phyloP scores from a whole-genome alignment of 352 stramenopile genomes.

The Phytopythium chamaehyphon region DNA sequence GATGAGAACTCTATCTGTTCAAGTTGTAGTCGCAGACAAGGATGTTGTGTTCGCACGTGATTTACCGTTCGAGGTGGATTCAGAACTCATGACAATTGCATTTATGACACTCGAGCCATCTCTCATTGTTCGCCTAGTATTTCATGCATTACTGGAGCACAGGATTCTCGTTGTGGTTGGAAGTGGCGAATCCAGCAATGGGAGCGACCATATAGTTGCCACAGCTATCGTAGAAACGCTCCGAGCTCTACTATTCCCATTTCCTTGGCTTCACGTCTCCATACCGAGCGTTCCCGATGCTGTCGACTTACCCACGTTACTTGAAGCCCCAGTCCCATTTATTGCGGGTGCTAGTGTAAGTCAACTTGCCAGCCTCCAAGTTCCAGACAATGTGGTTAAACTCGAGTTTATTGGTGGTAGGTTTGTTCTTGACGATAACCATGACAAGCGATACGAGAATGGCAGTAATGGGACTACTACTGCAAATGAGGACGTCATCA shows the following conservation, averaged over 20 bases:
- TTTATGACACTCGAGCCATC: conserved; percentile 40
- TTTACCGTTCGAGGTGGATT: conserved; percentile 46
- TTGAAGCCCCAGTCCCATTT: conserved; percentile 52
- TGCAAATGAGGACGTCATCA: not conserved
- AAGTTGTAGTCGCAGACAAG: conserved; percentile 24
- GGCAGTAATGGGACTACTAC: not conserved
- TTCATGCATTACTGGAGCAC: conserved; percentile 50
- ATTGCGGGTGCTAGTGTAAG: conserved; percentile 32
- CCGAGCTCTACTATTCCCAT: conserved; percentile 35
- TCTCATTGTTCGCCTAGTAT: conserved; percentile 28
- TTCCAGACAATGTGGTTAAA: conserved; percentile 37
- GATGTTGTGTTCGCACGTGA: conserved; percentile 36
- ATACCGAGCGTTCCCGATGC: conserved; percentile 45
- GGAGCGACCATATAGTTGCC: conserved; percentile 35
- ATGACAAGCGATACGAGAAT: not conserved
- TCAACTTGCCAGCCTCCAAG: conserved; percentile 26
- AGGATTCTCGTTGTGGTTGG: conserved; percentile 31
- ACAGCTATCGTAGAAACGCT: conserved; percentile 42
- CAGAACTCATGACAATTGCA: conserved; percentile 41
- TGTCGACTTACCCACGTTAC: conserved; percentile 42
- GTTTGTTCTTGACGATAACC: conserved; percentile 12
- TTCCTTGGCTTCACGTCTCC: conserved; percentile 53
- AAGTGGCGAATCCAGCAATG: not conserved
- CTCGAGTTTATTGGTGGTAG: conserved; percentile 26
- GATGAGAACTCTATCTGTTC: conserved; percentile 28